These are phyloP conservation scores for Gonapodya prolifera DNA, from an alignment of 192 early-diverging fungal genomes.

Conservation along the genomic window DNA sequence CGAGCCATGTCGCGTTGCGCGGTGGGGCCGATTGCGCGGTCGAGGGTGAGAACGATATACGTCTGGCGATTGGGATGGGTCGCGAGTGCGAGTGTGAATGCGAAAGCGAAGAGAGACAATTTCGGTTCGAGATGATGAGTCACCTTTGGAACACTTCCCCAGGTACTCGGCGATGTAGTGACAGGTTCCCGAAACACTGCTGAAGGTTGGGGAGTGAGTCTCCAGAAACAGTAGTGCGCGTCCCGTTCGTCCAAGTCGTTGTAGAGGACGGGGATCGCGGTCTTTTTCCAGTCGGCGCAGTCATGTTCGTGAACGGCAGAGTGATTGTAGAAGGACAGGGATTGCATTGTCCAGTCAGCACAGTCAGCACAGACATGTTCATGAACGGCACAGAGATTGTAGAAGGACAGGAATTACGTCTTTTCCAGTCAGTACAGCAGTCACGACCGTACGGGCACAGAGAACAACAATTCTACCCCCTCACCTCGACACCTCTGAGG, in stretches of 20 bases:
- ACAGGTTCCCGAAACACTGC: conserved; percentile 3
- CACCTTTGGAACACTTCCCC: background rate
- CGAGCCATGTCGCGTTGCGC: background rate
- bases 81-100: too few species aligned
- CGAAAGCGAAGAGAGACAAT: background rate
- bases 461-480: background rate
- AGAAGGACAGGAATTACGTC: too few species aligned
- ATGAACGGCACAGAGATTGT: too few species aligned
- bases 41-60: background rate
- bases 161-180: background rate
- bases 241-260: conserved; percentile 1
- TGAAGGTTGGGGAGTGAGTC: background rate
- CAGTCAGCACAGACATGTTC: too few species aligned
- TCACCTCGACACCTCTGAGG: background rate
- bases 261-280: background rate
- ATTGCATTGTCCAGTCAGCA: too few species aligned
- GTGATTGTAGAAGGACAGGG: too few species aligned
- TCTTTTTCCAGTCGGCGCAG: too few species aligned
- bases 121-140: background rate
- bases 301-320: too few species aligned
- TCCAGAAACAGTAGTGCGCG: background rate
- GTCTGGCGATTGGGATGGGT: background rate
- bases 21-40: background rate
- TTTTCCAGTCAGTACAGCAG: too few species aligned
- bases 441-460: too few species aligned